These are phyloP conservation scores for Sherardia arvensis DNA, from an alignment of 257 asterid genomes.

Conservation along the genomic window DNA sequence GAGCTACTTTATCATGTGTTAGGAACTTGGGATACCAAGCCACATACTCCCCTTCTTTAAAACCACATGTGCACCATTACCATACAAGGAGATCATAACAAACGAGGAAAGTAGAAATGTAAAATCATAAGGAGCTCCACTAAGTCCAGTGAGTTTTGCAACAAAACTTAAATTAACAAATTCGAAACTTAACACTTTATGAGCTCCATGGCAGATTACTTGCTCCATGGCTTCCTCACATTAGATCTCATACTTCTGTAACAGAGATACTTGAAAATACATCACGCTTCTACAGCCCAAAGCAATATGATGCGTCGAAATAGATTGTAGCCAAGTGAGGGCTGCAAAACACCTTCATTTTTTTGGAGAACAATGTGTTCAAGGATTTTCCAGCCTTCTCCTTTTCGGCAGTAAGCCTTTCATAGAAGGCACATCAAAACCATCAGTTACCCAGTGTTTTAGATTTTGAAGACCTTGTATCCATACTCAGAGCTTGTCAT, in stretches of 20 bases:
- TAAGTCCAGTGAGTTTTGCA: too few relatives aligned
- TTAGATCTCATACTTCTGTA: not conserved
- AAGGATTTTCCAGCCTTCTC: not conserved
- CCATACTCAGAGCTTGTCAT: constrained; percentile 75
- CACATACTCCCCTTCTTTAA: too few relatives aligned
- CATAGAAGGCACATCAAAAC: not conserved
- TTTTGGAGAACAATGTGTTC: not conserved
- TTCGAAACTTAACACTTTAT: not conserved
- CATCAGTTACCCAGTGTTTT: constrained; percentile 10
- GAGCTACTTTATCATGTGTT: not conserved
- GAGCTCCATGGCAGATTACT: not conserved
- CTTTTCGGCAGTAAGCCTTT: not conserved
- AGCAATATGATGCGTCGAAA: too few relatives aligned
- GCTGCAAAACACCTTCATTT: not conserved
- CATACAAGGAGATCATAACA: too few relatives aligned
- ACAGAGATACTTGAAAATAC: not conserved
- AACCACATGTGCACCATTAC: too few relatives aligned
- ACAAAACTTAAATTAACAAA: too few relatives aligned
- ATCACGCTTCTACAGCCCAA: not conserved
- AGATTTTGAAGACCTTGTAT: constrained; percentile 79
- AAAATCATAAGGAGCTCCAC: too few relatives aligned
- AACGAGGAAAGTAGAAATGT: too few relatives aligned
- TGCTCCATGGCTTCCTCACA: not conserved
- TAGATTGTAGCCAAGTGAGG: too few relatives aligned
- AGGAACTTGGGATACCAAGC: not conserved